Evolutionary conservation across 73 alveolate species (phyloP).

Genomic region (Paramecium caudatum): DNA sequence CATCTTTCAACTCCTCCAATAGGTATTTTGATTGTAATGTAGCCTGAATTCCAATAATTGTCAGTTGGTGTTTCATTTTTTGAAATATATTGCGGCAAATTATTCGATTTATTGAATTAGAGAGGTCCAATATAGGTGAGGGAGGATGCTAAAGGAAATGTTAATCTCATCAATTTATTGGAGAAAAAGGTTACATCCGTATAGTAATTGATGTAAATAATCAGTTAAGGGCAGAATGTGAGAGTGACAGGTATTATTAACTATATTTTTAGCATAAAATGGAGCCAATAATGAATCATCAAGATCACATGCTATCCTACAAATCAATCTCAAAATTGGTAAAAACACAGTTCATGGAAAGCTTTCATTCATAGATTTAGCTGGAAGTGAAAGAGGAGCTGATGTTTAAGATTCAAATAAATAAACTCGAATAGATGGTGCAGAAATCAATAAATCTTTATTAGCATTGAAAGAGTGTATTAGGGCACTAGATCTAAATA

Average conservation of each 20-base stretch:
- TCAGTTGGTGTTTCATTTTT: slow-evolving; percentile 95
- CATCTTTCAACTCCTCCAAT: slow-evolving; percentile 87
- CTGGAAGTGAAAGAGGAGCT: slow-evolving; percentile 99
- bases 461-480: slow-evolving; percentile 99
- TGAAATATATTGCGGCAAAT: slow-evolving; percentile 99
- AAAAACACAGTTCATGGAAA: slow-evolving; percentile 92
- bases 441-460: slow-evolving; percentile 99
- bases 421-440: slow-evolving; percentile 99
- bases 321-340: slow-evolving; percentile 91
- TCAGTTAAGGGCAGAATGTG: slow-evolving; percentile 82
- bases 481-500: slow-evolving; percentile 97
- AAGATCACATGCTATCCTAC: slow-evolving; percentile 78
- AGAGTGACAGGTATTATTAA: slow-evolving; percentile 70
- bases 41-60: slow-evolving; percentile 82
- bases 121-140: slow-evolving; percentile 92
- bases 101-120: slow-evolving; percentile 97
- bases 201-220: slow-evolving; percentile 83
- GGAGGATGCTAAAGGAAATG: slow-evolving; percentile 99
- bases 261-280: slow-evolving; percentile 42
- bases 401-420: slow-evolving; percentile 95
- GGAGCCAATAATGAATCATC: slow-evolving; percentile 72
- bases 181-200: slow-evolving; percentile 86
- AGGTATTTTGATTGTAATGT: slow-evolving; percentile 73
- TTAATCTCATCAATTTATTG: slow-evolving; percentile 95
- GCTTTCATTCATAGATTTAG: slow-evolving; percentile 98